Base-by-base conservation (phyloP, 2,329 filamentous ascomycete species). In the Pseudogymnoascus sp. region DNA sequence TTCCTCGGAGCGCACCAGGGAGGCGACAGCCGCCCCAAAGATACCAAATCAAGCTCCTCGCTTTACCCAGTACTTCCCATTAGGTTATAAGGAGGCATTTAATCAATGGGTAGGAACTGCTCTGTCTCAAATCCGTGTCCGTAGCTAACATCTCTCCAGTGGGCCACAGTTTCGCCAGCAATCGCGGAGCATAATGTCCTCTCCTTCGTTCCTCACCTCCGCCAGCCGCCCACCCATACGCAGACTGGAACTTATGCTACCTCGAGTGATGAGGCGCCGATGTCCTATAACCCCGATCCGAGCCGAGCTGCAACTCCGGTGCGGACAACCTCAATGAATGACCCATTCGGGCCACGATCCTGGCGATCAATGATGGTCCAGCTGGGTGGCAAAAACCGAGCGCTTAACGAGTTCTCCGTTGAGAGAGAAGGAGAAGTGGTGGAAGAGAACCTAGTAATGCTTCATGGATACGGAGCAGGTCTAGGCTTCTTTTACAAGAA, bases 401-500 rank as follows among this genome's bases (percentile, higher is more conserved):
- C 87, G 2, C 75, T 99, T 65, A 97, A 99, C 72, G 94, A 99
- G 72, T 94, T 97, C 74, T 92, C 90, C 0, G 85, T 99, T 2
- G 91, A 96, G 77, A 83, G 92, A 59, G 77, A 91, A 0, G 91
- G 86, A 36, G 92, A 97, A 72, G 76, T 87, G 4, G 84, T 85
- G 0, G 88, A 95, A 55, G 88, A 97, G 71, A 94, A 91, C 45
- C 80, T 99, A 14, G 93, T 99, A 49, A 96, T 99, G 85, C 79
- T 99, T 4, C 94, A 99, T 73, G 94, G 94, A 65, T 99, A 99
- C 74, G 94, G 94, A 55, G 94, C 94, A 2, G 94, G 94, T 0
- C 82, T 99, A 0, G 94, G 93, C 22, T 97, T 99, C 77, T 99
- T 96, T 80, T 99, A 97, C 81, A 93, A 94, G 77, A 99, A 99